These are phyloP conservation scores for Xylaria sp. DNA, from an alignment of 2,329 filamentous ascomycete species.

Conservation along the genomic window DNA sequence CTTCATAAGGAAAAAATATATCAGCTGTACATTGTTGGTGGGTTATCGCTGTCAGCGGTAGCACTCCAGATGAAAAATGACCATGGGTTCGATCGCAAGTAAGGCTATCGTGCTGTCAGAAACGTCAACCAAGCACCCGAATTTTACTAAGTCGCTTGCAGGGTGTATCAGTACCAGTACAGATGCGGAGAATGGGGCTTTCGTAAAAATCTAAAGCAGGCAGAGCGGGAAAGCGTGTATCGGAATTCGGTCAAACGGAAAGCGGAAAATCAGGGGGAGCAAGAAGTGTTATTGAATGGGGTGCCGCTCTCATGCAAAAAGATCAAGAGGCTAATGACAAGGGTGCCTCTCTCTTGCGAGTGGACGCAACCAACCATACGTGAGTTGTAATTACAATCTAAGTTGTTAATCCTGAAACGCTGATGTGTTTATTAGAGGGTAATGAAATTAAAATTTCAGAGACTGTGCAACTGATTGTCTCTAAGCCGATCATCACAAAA, in stretches of 20 bases:
- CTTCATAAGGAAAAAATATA: not conserved
- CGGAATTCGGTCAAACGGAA: not conserved
- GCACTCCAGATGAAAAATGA: not conserved
- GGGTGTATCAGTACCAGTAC: not conserved
- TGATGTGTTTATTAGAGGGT: not conserved
- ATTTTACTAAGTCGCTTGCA: not conserved
- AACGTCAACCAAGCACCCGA: not conserved
- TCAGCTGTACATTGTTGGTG: not conserved
- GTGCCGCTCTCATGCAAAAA: not conserved
- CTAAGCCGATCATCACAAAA: not conserved
- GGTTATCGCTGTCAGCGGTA: not conserved
- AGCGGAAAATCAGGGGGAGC: not conserved
- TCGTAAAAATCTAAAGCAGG: not conserved
- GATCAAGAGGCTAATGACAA: not conserved
- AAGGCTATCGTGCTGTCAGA: not conserved
- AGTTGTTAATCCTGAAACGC: not conserved
- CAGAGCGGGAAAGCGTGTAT: not conserved
- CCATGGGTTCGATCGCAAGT: not conserved
- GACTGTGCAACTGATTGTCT: not conserved
- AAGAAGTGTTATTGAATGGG: not conserved
- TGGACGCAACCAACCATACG: not conserved
- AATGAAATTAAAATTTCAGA: not conserved
- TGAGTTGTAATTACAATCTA: not conserved
- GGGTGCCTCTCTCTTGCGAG: not conserved
- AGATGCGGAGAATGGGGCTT: not conserved